Base-by-base conservation (phyloP, 305 asterid species). In the Withania somnifera region DNA sequence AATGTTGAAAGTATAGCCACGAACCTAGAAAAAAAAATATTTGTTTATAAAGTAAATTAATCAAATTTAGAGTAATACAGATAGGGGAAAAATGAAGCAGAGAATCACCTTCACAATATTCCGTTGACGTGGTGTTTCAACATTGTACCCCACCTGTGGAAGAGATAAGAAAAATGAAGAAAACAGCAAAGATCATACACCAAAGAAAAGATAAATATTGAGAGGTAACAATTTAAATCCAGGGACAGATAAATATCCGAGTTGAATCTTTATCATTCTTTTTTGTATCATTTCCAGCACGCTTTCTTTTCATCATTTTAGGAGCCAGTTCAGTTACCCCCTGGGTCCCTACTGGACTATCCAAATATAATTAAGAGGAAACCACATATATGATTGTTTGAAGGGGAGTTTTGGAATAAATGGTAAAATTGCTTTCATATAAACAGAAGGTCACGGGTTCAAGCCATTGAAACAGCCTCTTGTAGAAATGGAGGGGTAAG, bases 101-200 rank as follows among this genome's bases (percentile, higher is more conserved):
- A 11, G 50, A 2, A 63, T 84, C 66, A 91, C 93, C 92, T 91
- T 91, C 83, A 95, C 97, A 81, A 92, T 86, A 80, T 75, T 87
- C 81, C 80, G 88, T 68, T 80, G 84, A 51, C 81, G 85, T 34
- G 85, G 89, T 9, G 94, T 91, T 50, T 86, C 88, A 78, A 92
- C 97, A 50, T 83, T 86, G 83, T 91, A 91, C 57, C 97, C 94
- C 84, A 92, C 92, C 97, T 92, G 83, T 60, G 81, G 86, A 73
- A 87, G 28, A 85, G 78, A 50, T 50, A 54, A 40, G 13, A 79
- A 73, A 36, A 57, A 3, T 13, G 53, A 78, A 38, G 28, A 78
- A 61, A 20, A 17, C 57, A 57, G 11, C 40, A 57, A 60, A 11
- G 14, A 17, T 26, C 20, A 4, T 54, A 24, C 51, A 13, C 10